These are phyloP conservation scores for Mycena galopus DNA, from an alignment of 768 basidiomycete species.

Conservation along the genomic window DNA sequence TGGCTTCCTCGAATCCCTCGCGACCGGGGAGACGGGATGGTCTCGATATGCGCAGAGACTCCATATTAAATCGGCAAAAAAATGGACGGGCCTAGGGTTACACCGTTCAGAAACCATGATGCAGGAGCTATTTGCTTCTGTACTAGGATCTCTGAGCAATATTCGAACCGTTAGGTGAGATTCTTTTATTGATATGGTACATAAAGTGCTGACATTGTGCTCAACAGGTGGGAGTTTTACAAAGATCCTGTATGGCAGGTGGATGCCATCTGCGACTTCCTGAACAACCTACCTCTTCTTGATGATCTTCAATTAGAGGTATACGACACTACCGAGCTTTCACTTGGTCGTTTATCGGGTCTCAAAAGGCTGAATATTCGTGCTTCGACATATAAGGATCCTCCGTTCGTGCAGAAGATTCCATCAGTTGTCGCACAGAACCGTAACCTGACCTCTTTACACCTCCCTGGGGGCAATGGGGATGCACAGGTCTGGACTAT, in stretches of 20 bases:
- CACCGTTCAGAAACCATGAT: neutral
- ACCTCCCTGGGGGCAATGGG: neutral
- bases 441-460: neutral
- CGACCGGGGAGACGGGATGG: slow-evolving; percentile 9
- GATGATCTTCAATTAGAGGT: neutral
- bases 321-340: neutral
- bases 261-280: neutral
- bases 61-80: neutral
- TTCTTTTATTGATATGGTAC: neutral
- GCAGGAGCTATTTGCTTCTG: neutral
- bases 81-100: too few species aligned
- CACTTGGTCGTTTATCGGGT: neutral
- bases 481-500: neutral
- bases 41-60: neutral
- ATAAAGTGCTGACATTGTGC: neutral
- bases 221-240: neutral
- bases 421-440: neutral
- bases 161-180: slow-evolving; percentile 1
- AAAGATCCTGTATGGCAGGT: neutral
- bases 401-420: neutral
- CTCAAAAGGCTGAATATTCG: neutral
- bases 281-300: neutral
- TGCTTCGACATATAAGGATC: neutral
- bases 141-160: neutral
- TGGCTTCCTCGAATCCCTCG: neutral